These are phyloP conservation scores for Nitzschia putrida DNA, from an alignment of 108 stramenopile genomes.

Conservation along the genomic window DNA sequence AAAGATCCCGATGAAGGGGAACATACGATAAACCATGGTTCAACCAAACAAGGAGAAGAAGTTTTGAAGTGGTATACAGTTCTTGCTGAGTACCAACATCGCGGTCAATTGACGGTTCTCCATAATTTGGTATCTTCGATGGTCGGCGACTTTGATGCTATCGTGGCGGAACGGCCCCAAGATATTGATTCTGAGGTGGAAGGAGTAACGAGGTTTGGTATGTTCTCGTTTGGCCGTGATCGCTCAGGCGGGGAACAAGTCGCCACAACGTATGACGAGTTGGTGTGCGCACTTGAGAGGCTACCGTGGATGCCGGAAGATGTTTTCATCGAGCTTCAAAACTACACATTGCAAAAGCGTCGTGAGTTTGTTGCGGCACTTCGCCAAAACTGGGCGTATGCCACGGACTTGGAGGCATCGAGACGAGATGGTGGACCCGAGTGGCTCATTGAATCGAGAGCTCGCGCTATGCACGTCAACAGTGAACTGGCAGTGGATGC, in stretches of 20 bases:
- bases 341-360: conserved; percentile 4
- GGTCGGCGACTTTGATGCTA: conserved; percentile 57
- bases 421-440: conserved; percentile 35
- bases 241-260: not conserved
- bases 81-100: conserved; percentile 70
- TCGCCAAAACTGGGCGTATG: conserved; percentile 32
- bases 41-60: conserved; percentile 34
- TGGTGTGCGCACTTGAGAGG: conserved; percentile 27
- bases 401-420: conserved; percentile 37
- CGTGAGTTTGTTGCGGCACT: conserved; percentile 5
- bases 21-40: conserved; percentile 16
- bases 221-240: conserved; percentile 34
- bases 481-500: not conserved
- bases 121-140: conserved; percentile 83
- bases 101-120: conserved; percentile 57
- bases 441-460: conserved; percentile 47
- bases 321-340: conserved; percentile 13
- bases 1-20: conserved; percentile 4
- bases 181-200: not conserved
- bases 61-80: conserved; percentile 57
- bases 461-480: conserved; percentile 37
- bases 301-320: conserved; percentile 43
- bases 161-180: conserved; percentile 45
- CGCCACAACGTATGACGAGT: conserved; percentile 4
- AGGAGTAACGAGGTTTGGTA: conserved; percentile 42